Evolutionary conservation across 1,139 yeast species (phyloP), one percentile per base, ranked within the genome.

Genomic region (Yamadazyma songkhlaensis): DNA sequence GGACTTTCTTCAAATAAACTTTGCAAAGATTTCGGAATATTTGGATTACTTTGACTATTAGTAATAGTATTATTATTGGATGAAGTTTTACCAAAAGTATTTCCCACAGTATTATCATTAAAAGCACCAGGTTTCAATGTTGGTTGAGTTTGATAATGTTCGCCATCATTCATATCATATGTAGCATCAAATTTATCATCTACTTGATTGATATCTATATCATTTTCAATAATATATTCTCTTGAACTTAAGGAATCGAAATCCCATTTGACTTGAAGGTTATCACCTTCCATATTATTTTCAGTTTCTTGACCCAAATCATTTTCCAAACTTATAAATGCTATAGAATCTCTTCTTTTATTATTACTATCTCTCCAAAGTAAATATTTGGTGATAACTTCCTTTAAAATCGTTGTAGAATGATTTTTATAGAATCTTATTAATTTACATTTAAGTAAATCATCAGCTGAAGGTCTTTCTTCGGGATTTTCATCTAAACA

Each of bases 401-500:
- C 97, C 44, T 82, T 80, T 42, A 94, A 60, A 1, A 77, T 61
- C 2, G 71, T 42, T 0, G 87, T 84, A 5, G 92, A 79, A 6
- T 74, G 60, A 43, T 72, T 73, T 48, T 77, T 79, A 53, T 84
- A 79, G 31, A 67, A 59, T 47, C 77, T 78, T 35, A 92, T 76
- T 45, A 90, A 83, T 55, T 78, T 84, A 39, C 90, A 75, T 54
- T 82, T 87, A 36, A 79, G 60, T 34, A 94, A 64, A 31, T 87
- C 96, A 36, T 88, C 96, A 1, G 98, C 97, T 34, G 80, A 69
- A 0, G 90, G 85, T 49, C 99, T 72, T 52, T 87, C 95, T 15
- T 79, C 82, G 0, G 97, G 96, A 44, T 84, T 87, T 60, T 94
- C 98, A 59, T 92, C 97, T 35, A 94, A 69, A 62, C 97, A 92